Evolutionary conservation across 2,329 filamentous ascomycete genomes (phyloP).

Genomic region (Exophiala mesophila): DNA sequence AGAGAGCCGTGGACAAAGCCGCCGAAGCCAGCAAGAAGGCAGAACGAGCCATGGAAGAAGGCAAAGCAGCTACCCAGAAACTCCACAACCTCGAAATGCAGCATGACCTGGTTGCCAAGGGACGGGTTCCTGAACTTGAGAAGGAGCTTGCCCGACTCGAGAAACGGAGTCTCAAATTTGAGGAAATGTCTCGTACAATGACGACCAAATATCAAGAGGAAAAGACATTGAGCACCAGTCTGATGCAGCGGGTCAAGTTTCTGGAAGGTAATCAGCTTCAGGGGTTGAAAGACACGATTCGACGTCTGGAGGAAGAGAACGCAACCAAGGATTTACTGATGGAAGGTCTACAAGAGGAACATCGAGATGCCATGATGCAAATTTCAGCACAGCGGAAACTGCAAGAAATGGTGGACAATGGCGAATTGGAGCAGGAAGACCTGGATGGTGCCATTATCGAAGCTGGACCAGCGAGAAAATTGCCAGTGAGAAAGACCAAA

Average conservation of each 20-base stretch:
- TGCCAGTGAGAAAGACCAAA: constrained; percentile 5
- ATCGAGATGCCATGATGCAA: constrained; percentile 26
- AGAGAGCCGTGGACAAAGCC: constrained; percentile 85
- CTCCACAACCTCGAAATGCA: constrained; percentile 14
- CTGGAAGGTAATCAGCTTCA: constrained; percentile 53
- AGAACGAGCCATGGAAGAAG: constrained; percentile 65
- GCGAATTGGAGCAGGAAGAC: constrained; percentile 78
- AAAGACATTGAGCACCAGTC: constrained; percentile 72
- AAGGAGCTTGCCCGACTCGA: constrained; percentile 66
- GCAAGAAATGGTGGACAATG: constrained; percentile 48
- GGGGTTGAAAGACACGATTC: constrained; percentile 46
- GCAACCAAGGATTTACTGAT: constrained; percentile 25
- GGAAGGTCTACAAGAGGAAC: constrained; percentile 24
- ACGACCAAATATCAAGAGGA: constrained; percentile 78
- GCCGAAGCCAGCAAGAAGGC: constrained; percentile 61
- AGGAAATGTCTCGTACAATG: constrained; percentile 69
- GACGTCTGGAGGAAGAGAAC: constrained; percentile 27
- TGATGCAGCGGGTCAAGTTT: constrained; percentile 73
- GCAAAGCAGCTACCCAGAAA: constrained; percentile 41
- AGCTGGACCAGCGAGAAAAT: constrained; percentile 19
- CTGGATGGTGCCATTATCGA: constrained; percentile 31
- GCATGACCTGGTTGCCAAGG: constrained; percentile 20
- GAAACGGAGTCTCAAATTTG: constrained; percentile 64
- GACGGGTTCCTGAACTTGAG: constrained; percentile 60
- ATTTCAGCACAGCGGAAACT: constrained; percentile 23